Conservation (phyloP, 2,329 filamentous ascomycete genomes). For the Diaporthe nobilis region DNA sequence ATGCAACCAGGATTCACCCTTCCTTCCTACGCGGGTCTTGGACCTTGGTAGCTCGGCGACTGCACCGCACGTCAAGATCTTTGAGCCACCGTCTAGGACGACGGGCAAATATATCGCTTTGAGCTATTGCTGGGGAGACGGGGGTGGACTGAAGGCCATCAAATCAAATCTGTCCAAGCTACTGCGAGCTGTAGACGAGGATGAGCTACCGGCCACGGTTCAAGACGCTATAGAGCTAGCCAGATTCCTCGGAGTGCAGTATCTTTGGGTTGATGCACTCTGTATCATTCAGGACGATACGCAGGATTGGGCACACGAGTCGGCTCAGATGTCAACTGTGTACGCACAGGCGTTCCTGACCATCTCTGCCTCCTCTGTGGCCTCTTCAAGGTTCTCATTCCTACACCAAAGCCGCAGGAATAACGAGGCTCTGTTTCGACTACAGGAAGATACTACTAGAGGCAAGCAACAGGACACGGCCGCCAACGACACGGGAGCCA, state of each 20-base stretch:
- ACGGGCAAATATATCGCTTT: not conserved
- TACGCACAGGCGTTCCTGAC: not conserved
- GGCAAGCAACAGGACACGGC: too few relatives aligned
- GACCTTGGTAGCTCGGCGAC: not conserved
- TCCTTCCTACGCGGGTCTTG: not conserved
- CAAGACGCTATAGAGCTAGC: not conserved
- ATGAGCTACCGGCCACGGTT: not conserved
- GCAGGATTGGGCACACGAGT: not conserved
- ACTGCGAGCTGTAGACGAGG: not conserved
- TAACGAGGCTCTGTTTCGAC: not conserved
- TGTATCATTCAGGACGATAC: not conserved
- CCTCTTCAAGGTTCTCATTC: not conserved
- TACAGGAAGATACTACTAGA: not conserved
- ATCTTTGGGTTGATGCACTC: not conserved
- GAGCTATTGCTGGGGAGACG: conserved; percentile 1
- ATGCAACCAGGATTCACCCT: not conserved
- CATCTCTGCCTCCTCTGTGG: not conserved
- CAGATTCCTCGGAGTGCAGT: not conserved
- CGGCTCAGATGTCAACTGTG: not conserved
- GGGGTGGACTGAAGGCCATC: not conserved
- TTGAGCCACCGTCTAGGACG: not conserved
- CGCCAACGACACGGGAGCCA: not conserved
- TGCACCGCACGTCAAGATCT: not conserved
- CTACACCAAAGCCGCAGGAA: not conserved
- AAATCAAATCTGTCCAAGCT: not conserved